These are phyloP conservation scores for Penicillium alfredii DNA, from an alignment of 495 filamentous ascomycete genomes.

Conservation along the genomic window DNA sequence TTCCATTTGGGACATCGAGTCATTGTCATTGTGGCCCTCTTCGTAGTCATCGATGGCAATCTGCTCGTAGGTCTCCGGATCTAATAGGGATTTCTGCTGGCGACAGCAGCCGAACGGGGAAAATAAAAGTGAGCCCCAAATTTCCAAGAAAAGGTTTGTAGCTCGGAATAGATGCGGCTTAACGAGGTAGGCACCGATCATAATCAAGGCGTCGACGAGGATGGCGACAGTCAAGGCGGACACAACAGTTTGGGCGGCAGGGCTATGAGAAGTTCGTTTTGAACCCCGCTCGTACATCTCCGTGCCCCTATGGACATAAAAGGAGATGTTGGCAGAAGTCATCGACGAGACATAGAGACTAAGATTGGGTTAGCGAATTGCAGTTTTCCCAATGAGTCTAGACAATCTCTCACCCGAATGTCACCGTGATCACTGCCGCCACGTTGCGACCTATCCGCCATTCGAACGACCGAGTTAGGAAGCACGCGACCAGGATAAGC, in stretches of 20 bases:
- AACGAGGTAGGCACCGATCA: conserved; percentile 12
- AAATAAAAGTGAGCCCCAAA: background rate
- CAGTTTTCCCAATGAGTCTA: too few relatives aligned
- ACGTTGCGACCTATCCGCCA: conserved; percentile 2
- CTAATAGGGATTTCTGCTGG: conserved; percentile 3
- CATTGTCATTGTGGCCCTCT: conserved; percentile 6
- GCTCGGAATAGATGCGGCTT: conserved; percentile 15
- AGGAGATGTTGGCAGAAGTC: conserved; percentile 27
- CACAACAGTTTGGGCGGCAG: conserved; percentile 20
- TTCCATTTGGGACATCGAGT: too few relatives aligned
- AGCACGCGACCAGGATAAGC: conserved; percentile 14
- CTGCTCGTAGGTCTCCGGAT: conserved; percentile 10
- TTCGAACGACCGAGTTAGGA: conserved; percentile 9
- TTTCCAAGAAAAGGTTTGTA: background rate
- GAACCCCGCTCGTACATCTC: conserved; percentile 33
- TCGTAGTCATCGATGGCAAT: conserved; percentile 16
- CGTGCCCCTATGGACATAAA: conserved; percentile 23
- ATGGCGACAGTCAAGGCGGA: conserved; percentile 19
- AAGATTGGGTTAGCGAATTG: too few relatives aligned
- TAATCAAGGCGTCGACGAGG: conserved; percentile 17
- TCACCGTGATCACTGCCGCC: conserved; percentile 5
- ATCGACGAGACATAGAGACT: conserved; percentile 20
- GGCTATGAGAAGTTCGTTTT: conserved; percentile 21
- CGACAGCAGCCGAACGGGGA: background rate
- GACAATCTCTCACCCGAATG: conserved; percentile 13